Conservation (phyloP, 495 filamentous ascomycete genomes). For the Margaritispora aquatica region DNA sequence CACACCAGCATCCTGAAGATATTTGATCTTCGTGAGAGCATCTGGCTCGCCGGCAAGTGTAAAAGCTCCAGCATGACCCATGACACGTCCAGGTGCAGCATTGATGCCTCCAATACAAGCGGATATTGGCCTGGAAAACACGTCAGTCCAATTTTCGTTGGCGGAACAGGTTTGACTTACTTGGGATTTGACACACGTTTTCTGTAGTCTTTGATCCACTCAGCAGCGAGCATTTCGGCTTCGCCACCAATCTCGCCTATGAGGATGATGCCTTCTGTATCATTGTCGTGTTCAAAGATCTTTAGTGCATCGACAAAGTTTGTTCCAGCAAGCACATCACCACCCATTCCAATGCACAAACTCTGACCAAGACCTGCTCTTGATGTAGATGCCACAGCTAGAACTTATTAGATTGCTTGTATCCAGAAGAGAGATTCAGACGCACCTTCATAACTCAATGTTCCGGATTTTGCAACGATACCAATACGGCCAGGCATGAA, state of each 20-base stretch:
- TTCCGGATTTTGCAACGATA: conserved; percentile 84
- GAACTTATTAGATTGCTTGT: neutral
- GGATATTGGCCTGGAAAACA: conserved; percentile 59
- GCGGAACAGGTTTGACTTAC: conserved; percentile 35
- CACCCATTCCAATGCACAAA: conserved; percentile 82
- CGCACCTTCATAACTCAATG: conserved; percentile 67
- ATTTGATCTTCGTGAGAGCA: conserved; percentile 57
- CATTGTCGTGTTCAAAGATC: conserved; percentile 65
- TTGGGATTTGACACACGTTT: conserved; percentile 56
- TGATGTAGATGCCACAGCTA: conserved; percentile 73
- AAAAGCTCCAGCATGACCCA: conserved; percentile 89
- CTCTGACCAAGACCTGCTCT: conserved; percentile 79
- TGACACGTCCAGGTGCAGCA: conserved; percentile 61
- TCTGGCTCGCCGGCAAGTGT: conserved; percentile 59
- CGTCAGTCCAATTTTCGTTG: neutral
- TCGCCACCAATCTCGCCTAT: conserved; percentile 85
- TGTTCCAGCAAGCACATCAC: conserved; percentile 78
- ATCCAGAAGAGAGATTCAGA: conserved; percentile 9
- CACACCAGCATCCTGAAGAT: conserved; percentile 63
- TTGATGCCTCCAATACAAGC: conserved; percentile 68
- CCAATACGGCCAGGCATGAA: conserved; percentile 71
- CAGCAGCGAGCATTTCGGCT: conserved; percentile 74
- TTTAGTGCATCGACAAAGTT: conserved; percentile 71
- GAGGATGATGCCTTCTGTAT: conserved; percentile 76
- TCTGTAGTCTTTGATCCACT: conserved; percentile 68